Percentiles rank a stretch among this genome's conserved stretches.
These are phyloP conservation scores for Aquilaria sinensis DNA, from an alignment of 345 rosid species.

Conservation along the genomic window DNA sequence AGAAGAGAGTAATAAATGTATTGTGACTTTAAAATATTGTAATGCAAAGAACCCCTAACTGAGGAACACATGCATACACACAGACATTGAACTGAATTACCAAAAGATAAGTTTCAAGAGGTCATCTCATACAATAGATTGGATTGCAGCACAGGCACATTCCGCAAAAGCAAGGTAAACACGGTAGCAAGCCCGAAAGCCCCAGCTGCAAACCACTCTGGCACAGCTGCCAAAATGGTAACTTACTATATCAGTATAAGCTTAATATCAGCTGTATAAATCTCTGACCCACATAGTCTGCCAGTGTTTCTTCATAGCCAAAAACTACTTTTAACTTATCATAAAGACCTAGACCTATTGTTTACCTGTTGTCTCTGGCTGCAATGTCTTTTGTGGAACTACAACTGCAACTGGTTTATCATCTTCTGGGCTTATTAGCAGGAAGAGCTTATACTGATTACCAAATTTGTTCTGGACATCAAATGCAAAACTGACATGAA, in stretches of 20 bases:
- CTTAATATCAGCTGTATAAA: too few species aligned
- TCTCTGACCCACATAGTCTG: too few species aligned
- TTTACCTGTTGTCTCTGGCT: conserved; percentile 72
- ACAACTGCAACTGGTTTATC: conserved; percentile 95
- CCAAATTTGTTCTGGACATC: conserved; percentile 66
- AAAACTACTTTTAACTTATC: too few species aligned
- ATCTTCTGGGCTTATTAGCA: conserved; percentile 87
- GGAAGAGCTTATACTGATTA: conserved; percentile 80
- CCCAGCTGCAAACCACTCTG: conserved; percentile 97
- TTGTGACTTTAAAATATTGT: too few species aligned
- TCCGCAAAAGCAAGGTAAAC: conserved; percentile 79
- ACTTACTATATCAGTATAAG: background rate
- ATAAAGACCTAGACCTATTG: too few species aligned
- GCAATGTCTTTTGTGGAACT: conserved; percentile 74
- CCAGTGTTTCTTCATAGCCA: too few species aligned
- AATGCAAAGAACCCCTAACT: too few species aligned
- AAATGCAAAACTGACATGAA: background rate
- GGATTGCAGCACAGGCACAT: conserved; percentile 83
- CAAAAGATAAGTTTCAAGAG: background rate
- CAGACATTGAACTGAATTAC: too few species aligned
- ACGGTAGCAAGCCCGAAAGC: conserved; percentile 82
- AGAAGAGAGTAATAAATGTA: too few species aligned
- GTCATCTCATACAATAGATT: conserved; percentile 58
- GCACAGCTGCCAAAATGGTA: conserved; percentile 59
- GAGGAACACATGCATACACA: too few species aligned